Conservation (phyloP, 768 basidiomycete genomes). For the Trametopsis cervina region DNA sequence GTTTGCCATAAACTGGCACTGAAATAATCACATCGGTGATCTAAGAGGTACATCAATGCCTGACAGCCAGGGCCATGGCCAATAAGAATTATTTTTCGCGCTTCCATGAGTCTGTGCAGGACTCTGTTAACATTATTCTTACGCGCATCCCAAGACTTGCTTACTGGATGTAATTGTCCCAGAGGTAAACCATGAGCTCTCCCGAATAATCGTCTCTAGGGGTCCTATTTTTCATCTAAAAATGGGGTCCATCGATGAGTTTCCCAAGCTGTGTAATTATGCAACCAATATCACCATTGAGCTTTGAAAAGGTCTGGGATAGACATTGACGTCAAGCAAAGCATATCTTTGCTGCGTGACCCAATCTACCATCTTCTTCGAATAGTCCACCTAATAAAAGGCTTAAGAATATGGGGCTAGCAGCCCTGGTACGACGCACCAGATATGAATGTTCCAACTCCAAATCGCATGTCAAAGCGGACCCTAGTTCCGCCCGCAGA, state of each 20-base stretch:
- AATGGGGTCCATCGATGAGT: too few species aligned
- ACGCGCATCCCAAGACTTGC: slow-evolving; percentile 20
- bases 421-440: slow-evolving; percentile 33
- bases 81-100: slow-evolving; percentile 69
- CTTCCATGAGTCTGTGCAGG: slow-evolving; percentile 57
- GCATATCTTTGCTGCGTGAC: slow-evolving; percentile 57
- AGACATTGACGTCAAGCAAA: slow-evolving; percentile 84
- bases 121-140: neutral
- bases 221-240: slow-evolving; percentile 23
- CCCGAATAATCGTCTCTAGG: slow-evolving; percentile 31
- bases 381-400: slow-evolving; percentile 67
- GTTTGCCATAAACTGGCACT: neutral
- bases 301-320: slow-evolving; percentile 43
- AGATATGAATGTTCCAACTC: slow-evolving; percentile 80
- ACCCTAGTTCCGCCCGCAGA: slow-evolving; percentile 75
- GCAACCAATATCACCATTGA: neutral
- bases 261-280: too few species aligned
- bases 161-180: slow-evolving; percentile 95
- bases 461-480: slow-evolving; percentile 63
- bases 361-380: slow-evolving; percentile 77
- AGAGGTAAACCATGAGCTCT: slow-evolving; percentile 74
- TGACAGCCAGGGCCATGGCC: slow-evolving; percentile 85
- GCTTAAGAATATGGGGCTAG: neutral
- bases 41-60: slow-evolving; percentile 68
- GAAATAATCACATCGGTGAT: slow-evolving; percentile 49